Evolutionary conservation across 2,329 filamentous ascomycete species (phyloP), one percentile per base, ranked within the genome.

Genomic region (Sarocladium oryzae): DNA sequence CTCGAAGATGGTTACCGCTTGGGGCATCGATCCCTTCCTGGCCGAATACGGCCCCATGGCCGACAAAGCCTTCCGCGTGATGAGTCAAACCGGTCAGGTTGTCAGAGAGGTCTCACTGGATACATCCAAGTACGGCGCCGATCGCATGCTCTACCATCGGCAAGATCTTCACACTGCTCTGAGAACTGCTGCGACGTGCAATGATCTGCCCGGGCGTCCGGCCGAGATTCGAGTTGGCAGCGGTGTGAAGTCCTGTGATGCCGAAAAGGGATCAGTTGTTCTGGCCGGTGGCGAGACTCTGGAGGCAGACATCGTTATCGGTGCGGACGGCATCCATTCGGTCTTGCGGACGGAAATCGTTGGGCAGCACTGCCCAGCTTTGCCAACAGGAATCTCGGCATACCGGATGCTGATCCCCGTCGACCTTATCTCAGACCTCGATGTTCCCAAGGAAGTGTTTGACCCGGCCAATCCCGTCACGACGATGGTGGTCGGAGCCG

Each of bases 61-160:
- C 7, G 40, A 43, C 23, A 43, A 43, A 20, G 40, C 40, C 5
- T n/a, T 43, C 23, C 40, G 40, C 4, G 40, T 43, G 11, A 20
- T 43, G 21, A 43, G 40, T n/a, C 40, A 43, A 20, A 28, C 7
- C 11, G 40, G 40, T 16, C 8, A 43, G 11, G 21, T 43, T 7
- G 40, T 43, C 7, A 4, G 40, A 26, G 40, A 43, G 15, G 26
- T 43, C 7, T 9, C 40, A 11, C 40, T 43, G 8, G 40, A 43
- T 23, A 43, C 40, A 15, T 11, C 40, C 21, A 43, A 43, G n/a
- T 43, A 43, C 21, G 40, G 40, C 11, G 40, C 40, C n/a, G 40
- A 43, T 43, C 40, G 40, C 40, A 43, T 43, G 40, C 40, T 43
- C 40, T 43, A 43, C 23, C 40, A 43, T 16, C 40, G 40, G 7